Percentiles rank a stretch among this genome's conserved stretches.
These are phyloP conservation scores for Lasiosphaeris hirsuta DNA, from an alignment of 495 filamentous ascomycete species.

Conservation along the genomic window DNA sequence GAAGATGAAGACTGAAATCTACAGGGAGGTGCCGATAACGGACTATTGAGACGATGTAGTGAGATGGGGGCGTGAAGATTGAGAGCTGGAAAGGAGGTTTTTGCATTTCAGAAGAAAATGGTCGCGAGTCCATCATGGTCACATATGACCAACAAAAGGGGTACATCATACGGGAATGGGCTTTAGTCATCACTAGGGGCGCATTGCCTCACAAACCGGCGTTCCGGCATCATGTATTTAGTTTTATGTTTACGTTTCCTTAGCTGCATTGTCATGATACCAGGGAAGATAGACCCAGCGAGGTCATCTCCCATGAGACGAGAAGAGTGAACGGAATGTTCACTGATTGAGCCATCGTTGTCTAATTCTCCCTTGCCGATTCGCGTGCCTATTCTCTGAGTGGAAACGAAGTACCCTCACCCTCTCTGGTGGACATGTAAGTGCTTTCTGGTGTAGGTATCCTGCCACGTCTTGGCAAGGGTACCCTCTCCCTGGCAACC, in stretches of 20 bases:
- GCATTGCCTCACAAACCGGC: background rate
- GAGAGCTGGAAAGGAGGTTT: background rate
- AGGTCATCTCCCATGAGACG: background rate
- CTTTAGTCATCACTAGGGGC: too few relatives aligned
- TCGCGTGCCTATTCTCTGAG: background rate
- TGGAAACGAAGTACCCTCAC: too few relatives aligned
- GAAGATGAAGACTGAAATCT: conserved; percentile 66
- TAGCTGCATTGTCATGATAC: conserved; percentile 2
- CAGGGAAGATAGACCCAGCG: background rate
- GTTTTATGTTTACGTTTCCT: background rate
- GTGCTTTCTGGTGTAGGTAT: too few relatives aligned
- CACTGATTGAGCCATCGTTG: background rate
- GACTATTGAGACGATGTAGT: background rate
- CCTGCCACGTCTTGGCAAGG: too few relatives aligned
- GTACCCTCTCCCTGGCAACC: too few relatives aligned
- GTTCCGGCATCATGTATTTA: background rate
- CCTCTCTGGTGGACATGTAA: too few relatives aligned
- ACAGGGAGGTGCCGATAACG: conserved; percentile 32
- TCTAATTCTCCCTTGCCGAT: background rate
- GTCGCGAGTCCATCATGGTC: too few relatives aligned
- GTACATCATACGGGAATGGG: too few relatives aligned
- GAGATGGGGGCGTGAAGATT: background rate
- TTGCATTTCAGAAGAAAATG: too few relatives aligned
- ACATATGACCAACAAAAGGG: too few relatives aligned
- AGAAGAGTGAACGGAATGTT: background rate